These are phyloP conservation scores for Amoebophrya sp. DNA, from an alignment of 169 alveolate genomes.

Conservation along the genomic window DNA sequence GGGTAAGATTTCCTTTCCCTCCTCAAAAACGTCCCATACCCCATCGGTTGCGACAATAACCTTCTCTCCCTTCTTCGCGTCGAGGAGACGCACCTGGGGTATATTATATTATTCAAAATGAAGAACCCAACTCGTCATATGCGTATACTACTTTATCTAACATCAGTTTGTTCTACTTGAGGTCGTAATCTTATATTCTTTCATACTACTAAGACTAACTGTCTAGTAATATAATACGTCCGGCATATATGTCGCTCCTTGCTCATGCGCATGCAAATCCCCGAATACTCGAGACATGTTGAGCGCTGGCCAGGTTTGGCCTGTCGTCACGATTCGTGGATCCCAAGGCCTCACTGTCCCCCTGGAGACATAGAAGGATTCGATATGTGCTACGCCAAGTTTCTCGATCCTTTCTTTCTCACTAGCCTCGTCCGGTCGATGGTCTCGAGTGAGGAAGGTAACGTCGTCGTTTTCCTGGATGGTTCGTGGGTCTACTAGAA, in stretches of 20 bases:
- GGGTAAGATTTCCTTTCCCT: background rate
- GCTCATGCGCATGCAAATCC: background rate
- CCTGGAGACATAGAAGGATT: background rate
- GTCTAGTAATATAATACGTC: no score
- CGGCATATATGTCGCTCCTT: background rate
- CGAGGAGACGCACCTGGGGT: background rate
- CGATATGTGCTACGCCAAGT: background rate
- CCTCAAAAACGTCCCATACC: background rate
- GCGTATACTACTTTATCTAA: no score
- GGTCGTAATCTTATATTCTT: no score
- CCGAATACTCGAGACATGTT: background rate
- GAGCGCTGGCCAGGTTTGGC: background rate
- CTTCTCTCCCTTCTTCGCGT: background rate
- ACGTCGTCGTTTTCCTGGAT: background rate
- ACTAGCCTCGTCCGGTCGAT: slow-evolving; percentile 58
- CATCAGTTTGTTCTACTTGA: no score
- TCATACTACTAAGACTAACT: no score
- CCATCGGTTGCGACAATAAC: background rate
- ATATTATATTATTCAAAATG: no score
- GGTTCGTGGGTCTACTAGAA: no score
- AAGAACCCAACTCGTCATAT: no score
- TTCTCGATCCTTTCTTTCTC: slow-evolving; percentile 55
- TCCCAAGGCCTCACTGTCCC: background rate
- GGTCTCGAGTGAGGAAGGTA: slow-evolving; percentile 50
- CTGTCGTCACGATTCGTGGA: background rate